phyloP scores from a whole-genome alignment of 2,329 filamentous ascomycete genomes.

The Xylaria sp. region DNA sequence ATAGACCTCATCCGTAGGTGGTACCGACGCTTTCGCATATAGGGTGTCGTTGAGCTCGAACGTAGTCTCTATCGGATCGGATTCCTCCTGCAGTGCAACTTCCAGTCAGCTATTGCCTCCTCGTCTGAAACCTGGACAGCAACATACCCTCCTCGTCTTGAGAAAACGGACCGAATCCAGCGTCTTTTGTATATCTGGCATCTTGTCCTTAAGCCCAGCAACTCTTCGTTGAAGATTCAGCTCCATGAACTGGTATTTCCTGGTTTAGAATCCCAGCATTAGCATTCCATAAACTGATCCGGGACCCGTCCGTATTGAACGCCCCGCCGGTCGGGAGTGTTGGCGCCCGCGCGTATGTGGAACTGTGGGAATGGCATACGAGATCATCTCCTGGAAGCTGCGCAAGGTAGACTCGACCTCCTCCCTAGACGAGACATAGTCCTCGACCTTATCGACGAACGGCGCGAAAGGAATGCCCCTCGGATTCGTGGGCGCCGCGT shows the following conservation, averaged over 20 bases:
- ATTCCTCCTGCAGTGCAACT: conserved; percentile 44
- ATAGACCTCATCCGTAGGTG: conserved; percentile 87
- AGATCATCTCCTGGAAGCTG: conserved; percentile 92
- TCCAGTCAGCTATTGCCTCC: conserved; percentile 2
- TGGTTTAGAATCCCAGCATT: conserved; percentile 42
- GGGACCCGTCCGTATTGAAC: too few species aligned
- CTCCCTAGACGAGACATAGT: conserved; percentile 77
- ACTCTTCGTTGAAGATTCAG: conserved; percentile 85
- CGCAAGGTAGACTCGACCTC: conserved; percentile 81
- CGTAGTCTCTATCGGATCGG: conserved; percentile 81
- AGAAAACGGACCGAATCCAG: conserved; percentile 88
- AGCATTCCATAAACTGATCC: background rate
- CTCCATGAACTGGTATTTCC: conserved; percentile 99
- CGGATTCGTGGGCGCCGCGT: conserved; percentile 68
- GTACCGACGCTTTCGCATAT: conserved; percentile 83
- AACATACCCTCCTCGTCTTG: conserved; percentile 69
- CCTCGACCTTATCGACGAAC: conserved; percentile 86
- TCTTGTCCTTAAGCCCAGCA: conserved; percentile 84
- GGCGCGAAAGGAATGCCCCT: conserved; percentile 82
- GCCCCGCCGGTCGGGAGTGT: background rate
- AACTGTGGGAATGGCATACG: conserved; percentile 57
- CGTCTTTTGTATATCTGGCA: conserved; percentile 96
- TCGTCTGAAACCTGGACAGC: background rate
- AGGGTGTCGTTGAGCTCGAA: conserved; percentile 97
- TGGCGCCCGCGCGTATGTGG: background rate